Evolutionary conservation across 345 rosid genomes (phyloP).

Genomic region (Syzygium aqueum): DNA sequence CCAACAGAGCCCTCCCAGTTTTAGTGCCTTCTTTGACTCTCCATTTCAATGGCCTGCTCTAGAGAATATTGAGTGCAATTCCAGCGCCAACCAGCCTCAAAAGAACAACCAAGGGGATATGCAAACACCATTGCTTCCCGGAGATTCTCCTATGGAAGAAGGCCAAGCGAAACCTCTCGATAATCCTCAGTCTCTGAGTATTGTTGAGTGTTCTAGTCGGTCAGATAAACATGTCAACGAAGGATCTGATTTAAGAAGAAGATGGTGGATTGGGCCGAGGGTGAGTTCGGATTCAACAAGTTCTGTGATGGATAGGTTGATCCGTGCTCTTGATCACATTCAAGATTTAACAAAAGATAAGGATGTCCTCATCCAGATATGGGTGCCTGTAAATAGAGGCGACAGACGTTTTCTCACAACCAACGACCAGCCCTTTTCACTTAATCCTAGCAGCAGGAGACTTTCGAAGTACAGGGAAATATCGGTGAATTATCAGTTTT

Average conservation of each 20-base stretch:
- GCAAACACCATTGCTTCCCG: conserved; percentile 11
- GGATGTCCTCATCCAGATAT: conserved; percentile 71
- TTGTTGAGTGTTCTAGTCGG: not conserved
- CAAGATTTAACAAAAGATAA: conserved; percentile 48
- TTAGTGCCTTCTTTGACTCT: conserved; percentile 33
- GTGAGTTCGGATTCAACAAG: conserved; percentile 22
- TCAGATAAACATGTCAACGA: conserved; percentile 9
- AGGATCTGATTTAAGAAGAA: conserved; percentile 26
- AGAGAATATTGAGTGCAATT: conserved; percentile 24
- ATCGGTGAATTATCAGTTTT: conserved; percentile 63
- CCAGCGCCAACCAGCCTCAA: conserved; percentile 11
- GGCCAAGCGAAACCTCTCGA: not conserved
- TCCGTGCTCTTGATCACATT: conserved; percentile 52
- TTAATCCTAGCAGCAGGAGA: conserved; percentile 41
- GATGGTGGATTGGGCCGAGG: conserved; percentile 78
- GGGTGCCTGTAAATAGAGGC: conserved; percentile 80
- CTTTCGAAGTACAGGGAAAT: conserved; percentile 71
- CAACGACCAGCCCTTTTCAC: conserved; percentile 58
- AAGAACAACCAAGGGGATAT: conserved; percentile 24
- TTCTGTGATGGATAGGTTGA: conserved; percentile 61
- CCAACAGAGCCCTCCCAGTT: conserved; percentile 26
- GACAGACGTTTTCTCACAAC: conserved; percentile 57
- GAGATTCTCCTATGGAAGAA: not conserved
- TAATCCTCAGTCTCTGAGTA: not conserved
- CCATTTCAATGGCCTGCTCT: conserved; percentile 30